Evolutionary conservation across 176 grass and related monocot genomes (phyloP).

Genomic region (Leersia perrieri): DNA sequence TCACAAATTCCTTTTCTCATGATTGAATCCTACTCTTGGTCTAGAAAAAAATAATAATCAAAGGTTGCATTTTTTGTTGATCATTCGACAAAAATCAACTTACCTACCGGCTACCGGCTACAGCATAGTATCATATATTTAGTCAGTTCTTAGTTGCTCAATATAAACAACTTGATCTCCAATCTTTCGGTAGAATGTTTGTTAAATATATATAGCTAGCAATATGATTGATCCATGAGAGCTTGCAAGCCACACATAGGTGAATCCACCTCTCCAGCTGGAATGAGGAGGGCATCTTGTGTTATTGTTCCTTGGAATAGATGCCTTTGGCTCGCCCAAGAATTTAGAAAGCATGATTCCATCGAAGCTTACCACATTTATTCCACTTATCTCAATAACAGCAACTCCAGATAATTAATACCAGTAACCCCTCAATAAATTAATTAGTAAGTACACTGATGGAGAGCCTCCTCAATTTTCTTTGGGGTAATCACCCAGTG

Average conservation of each 20-base stretch:
- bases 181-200: not conserved
- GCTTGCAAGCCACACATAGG: not conserved
- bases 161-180: not conserved
- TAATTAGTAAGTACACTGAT: not conserved
- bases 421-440: too few relatives aligned
- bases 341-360: slow-evolving; percentile 18
- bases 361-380: not conserved
- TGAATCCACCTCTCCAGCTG: slow-evolving; percentile 7
- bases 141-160: not conserved
- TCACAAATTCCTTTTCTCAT: not conserved
- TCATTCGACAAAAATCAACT: not conserved
- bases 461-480: not conserved
- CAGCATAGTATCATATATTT: not conserved
- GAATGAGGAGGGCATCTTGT: not conserved
- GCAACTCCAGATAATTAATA: not conserved
- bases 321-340: slow-evolving; percentile 13
- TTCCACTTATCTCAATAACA: slow-evolving; percentile 16
- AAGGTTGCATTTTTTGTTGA: not conserved
- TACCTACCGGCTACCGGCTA: not conserved
- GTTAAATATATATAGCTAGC: not conserved
- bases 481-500: not conserved
- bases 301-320: not conserved
- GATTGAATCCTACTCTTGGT: not conserved
- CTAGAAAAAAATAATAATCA: not conserved
- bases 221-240: not conserved